Conservation (phyloP, 1,284 basidiomycete genomes). For the Cutaneotrichosporon curvatum region DNA sequence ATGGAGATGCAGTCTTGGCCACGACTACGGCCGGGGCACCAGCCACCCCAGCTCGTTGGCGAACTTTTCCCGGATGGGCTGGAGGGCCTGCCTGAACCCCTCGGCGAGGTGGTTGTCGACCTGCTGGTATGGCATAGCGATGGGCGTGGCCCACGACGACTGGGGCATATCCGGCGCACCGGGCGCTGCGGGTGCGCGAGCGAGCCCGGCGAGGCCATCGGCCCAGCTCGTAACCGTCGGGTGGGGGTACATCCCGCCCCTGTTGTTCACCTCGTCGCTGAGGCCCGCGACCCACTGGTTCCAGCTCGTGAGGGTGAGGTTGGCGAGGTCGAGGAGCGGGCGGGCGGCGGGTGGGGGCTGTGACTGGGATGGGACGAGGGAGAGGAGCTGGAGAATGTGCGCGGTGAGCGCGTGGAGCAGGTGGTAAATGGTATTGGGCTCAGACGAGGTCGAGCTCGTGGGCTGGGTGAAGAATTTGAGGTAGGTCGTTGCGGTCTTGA, state of each 20-base stretch:
- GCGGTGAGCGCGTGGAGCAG: conserved; percentile 30
- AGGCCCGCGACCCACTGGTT: conserved; percentile 27
- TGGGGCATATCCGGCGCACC: not conserved
- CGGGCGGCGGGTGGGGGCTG: conserved; percentile 13
- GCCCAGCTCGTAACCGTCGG: conserved; percentile 30
- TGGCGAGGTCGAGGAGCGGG: conserved; percentile 29
- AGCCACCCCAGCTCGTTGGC: conserved; percentile 36
- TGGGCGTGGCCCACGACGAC: conserved; percentile 12
- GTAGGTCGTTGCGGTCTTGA: conserved; percentile 34
- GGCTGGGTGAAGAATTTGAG: conserved; percentile 32
- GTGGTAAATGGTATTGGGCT: conserved; percentile 28
- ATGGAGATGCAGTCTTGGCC: too few species aligned
- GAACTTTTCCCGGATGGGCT: conserved; percentile 27
- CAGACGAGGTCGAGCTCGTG: conserved; percentile 5
- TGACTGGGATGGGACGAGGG: conserved; percentile 24
- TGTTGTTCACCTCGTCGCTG: conserved; percentile 34
- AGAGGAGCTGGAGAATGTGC: conserved; percentile 24
- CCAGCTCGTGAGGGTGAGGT: conserved; percentile 30
- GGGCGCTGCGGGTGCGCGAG: not conserved
- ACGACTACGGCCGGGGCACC: not conserved
- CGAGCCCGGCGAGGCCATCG: conserved; percentile 25
- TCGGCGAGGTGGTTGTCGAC: conserved; percentile 16
- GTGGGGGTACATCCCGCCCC: conserved; percentile 39
- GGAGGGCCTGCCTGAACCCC: conserved; percentile 29
- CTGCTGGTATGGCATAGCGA: not conserved